Conservation (phyloP, 306 rosid species). For the Rosa multiflora region DNA sequence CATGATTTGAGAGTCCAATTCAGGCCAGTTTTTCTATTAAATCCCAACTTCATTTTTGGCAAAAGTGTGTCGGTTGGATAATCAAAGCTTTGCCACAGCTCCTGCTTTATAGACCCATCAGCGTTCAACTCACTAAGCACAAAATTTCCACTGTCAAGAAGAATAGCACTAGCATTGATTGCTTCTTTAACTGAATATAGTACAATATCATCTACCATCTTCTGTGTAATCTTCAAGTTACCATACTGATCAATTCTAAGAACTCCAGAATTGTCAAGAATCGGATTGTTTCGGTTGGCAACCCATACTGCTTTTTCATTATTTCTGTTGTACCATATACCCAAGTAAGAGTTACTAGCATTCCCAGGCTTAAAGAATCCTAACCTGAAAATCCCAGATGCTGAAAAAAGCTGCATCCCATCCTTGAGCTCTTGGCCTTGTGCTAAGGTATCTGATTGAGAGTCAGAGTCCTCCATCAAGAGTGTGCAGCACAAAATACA, state of each 20-base stretch:
- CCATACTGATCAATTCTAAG: constrained; percentile 29
- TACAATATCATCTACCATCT: neutral
- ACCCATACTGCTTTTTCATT: constrained; percentile 19
- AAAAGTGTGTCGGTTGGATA: constrained; percentile 31
- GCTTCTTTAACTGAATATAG: constrained; percentile 17
- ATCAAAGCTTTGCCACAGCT: constrained; percentile 36
- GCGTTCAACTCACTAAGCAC: constrained; percentile 17
- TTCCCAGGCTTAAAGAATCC: constrained; percentile 22
- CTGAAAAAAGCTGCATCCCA: constrained; percentile 20
- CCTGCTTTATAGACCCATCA: constrained; percentile 18
- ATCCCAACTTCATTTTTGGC: constrained; percentile 32
- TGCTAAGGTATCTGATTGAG: constrained; percentile 21
- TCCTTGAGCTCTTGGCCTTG: constrained; percentile 28
- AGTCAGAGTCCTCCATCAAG: neutral
- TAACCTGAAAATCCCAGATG: constrained; percentile 17
- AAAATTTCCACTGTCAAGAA: constrained; percentile 24
- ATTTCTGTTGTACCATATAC: constrained; percentile 12
- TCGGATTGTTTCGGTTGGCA: constrained; percentile 29
- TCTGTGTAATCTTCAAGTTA: constrained; percentile 25
- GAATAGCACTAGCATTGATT: constrained; percentile 24
- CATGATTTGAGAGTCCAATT: constrained; percentile 24
- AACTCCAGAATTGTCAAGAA: constrained; percentile 12
- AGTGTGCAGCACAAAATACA: constrained; percentile 1
- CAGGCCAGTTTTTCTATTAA: constrained; percentile 24
- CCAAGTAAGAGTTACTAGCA: constrained; percentile 15